Base-by-base conservation (phyloP, 345 rosid genomes). In the Atalantia buxifolia region DNA sequence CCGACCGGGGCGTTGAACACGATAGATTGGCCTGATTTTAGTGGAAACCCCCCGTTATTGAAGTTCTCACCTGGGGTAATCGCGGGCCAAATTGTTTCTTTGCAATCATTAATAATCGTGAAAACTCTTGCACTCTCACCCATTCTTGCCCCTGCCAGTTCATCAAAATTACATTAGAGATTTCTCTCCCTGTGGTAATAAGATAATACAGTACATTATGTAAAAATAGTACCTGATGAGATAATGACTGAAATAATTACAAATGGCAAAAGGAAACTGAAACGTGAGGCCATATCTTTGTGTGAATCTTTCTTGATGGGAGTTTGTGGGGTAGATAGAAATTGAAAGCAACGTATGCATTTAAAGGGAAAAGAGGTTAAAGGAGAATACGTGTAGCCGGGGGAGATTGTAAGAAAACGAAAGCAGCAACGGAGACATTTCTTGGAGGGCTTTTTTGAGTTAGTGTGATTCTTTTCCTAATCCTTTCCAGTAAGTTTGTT, bases 51-150 rank as follows among this genome's bases (percentile, higher is more conserved):
- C 1, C 92, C 89, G 0, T 90, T 93, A 40, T 80, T 66, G 76
- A 82, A 87, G 79, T 80, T 79, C 2, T 86, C 91, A 7, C 92
- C 95, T 1, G 90, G 95, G 31, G 82, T 81, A 10, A 95, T 82
- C 33, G 80, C 98, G 0, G 98, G 98, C 98, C 98, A 95, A 31
- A 95, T 67, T n/a, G 78, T 85, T 64, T 91, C 91, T 48, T 85
- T 80, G 80, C 98, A 95, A 45, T 77, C 38, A 80, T 93, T 95
- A 31, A 90, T 75, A 12, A 95, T 86, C 22, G 98, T 95, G 78
- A 93, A 95, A 35, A 86, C 56, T 81, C 99, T 63, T 9, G 89
- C 88, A 22, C 89, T 71, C 36, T 86, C 89, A 0, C 87, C 76
- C 70, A 75, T 33, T 74, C 69, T 71, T 66, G 84, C 72, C 65